Percentiles rank a stretch among this genome's conserved stretches.
phyloP scores from a whole-genome alignment of 2,329 filamentous ascomycete genomes.

The Fusarium sp. region DNA sequence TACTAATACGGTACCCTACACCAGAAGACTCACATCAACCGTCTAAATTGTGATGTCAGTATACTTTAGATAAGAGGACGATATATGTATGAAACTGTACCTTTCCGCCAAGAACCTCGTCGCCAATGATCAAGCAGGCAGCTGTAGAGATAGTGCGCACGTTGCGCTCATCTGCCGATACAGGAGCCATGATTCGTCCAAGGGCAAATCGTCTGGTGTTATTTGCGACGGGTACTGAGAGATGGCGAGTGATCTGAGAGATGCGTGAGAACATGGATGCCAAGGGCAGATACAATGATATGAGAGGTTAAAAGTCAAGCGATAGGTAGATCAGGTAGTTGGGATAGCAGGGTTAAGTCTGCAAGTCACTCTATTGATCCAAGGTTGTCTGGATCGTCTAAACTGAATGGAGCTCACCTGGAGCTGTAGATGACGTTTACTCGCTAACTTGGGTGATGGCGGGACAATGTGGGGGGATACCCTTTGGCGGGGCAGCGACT shows the following conservation, averaged over 20 bases:
- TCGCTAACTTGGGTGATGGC: conserved; percentile 18
- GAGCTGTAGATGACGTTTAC: conserved; percentile 35
- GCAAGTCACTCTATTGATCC: conserved; percentile 18
- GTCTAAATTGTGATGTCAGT: conserved; percentile 43
- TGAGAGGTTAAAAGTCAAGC: conserved; percentile 5
- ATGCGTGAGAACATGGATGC: conserved; percentile 79
- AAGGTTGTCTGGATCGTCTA: conserved; percentile 14
- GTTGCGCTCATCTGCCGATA: conserved; percentile 64
- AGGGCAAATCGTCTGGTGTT: conserved; percentile 51
- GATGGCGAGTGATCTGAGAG: conserved; percentile 77
- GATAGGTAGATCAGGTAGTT: background rate
- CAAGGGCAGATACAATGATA: conserved; percentile 4
- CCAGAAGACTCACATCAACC: conserved; percentile 52
- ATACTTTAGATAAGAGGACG: background rate
- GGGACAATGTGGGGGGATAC: conserved; percentile 30
- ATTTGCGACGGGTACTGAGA: conserved; percentile 54
- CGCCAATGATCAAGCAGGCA: conserved; percentile 94
- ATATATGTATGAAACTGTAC: conserved; percentile 56
- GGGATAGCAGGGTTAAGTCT: background rate
- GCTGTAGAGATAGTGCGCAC: conserved; percentile 84
- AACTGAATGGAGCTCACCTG: conserved; percentile 8
- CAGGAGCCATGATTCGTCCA: conserved; percentile 53
- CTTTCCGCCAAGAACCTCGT: conserved; percentile 96
- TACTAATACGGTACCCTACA: conserved; percentile 1
- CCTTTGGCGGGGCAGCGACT: conserved; percentile 32